Percentiles rank a stretch among this genome's conserved stretches.
Evolutionary conservation across 768 basidiomycete species (phyloP).

Genomic region (Russula ochroleuca): DNA sequence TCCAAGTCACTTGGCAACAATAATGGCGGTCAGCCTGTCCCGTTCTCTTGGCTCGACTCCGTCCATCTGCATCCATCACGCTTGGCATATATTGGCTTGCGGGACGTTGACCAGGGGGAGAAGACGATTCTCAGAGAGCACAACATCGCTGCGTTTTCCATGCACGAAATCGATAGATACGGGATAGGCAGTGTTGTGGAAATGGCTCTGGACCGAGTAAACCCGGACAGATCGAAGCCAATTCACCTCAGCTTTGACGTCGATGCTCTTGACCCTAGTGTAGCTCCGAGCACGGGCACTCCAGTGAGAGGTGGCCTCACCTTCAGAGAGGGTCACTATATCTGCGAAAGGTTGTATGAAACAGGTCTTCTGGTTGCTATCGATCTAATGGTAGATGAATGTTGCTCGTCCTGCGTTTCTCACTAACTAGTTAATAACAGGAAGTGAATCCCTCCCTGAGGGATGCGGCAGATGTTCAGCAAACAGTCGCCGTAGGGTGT

Average conservation of each 20-base stretch:
- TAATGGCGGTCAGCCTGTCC: conserved; percentile 3
- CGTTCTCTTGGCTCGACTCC: conserved; percentile 58
- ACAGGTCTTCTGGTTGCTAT: conserved; percentile 89
- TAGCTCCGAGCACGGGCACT: conserved; percentile 94
- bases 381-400: conserved; percentile 78
- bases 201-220: conserved; percentile 93
- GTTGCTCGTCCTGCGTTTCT: conserved; percentile 5
- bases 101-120: conserved; percentile 88
- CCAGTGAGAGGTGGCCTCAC: conserved; percentile 93
- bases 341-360: conserved; percentile 88
- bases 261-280: conserved; percentile 87
- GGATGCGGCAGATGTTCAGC: conserved; percentile 66
- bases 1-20: conserved; percentile 11
- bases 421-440: conserved; percentile 37
- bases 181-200: conserved; percentile 94
- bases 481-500: conserved; percentile 90
- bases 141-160: conserved; percentile 64
- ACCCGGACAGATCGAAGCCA: conserved; percentile 74
- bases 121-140: conserved; percentile 83
- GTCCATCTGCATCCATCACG: conserved; percentile 58
- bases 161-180: conserved; percentile 67
- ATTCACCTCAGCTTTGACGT: conserved; percentile 98
- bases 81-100: conserved; percentile 94
- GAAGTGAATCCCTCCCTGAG: conserved; percentile 95
- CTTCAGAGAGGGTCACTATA: conserved; percentile 98